Percentiles rank a stretch among this genome's conserved stretches.
Evolutionary conservation across 2,329 filamentous ascomycete genomes (phyloP).

Genomic region (Neofusicoccum laricinum): DNA sequence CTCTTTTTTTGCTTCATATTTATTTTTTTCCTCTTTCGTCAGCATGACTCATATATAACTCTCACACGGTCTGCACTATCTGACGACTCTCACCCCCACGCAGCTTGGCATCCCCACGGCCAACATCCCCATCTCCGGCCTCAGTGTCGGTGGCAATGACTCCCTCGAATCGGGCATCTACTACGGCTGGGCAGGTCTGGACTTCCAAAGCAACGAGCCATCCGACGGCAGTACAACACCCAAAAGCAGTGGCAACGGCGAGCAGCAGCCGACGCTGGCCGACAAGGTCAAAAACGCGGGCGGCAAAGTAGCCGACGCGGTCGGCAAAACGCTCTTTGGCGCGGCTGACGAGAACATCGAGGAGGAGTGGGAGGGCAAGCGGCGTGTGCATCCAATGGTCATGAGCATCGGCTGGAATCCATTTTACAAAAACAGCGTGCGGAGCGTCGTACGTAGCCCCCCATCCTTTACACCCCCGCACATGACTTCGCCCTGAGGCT

Average conservation of each 20-base stretch:
- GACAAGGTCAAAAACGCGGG: conserved; percentile 11
- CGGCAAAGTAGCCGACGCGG: conserved; percentile 6
- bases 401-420: conserved; percentile 97
- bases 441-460: conserved; percentile 60
- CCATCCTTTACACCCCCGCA: conserved; percentile 9
- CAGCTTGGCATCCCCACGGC: conserved; percentile 91
- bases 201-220: conserved; percentile 41
- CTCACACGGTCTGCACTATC: neutral
- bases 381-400: conserved; percentile 72
- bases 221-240: neutral
- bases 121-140: conserved; percentile 69
- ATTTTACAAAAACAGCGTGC: conserved; percentile 88
- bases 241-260: neutral
- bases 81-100: neutral
- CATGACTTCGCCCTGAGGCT: too few relatives aligned
- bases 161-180: conserved; percentile 78
- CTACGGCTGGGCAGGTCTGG: conserved; percentile 84
- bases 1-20: neutral
- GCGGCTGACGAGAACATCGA: neutral
- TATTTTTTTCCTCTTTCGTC: neutral
- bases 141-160: conserved; percentile 66
- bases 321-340: conserved; percentile 16
- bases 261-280: neutral
- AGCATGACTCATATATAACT: neutral
- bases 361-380: neutral